Evolutionary conservation across 305 asterid genomes (phyloP).

Genomic region (Fraxinus ornus): DNA sequence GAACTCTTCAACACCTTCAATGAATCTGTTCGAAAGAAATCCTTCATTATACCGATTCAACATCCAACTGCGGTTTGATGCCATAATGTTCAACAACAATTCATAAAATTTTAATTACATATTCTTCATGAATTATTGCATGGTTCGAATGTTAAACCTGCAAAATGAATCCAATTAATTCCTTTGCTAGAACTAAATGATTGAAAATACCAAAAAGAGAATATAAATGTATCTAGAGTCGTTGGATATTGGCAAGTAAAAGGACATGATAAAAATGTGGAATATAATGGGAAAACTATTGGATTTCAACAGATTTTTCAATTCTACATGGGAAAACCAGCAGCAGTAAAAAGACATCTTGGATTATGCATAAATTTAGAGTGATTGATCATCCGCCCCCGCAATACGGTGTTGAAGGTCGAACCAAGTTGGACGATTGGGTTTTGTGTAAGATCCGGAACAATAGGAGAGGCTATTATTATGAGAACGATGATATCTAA

Average conservation of each 20-base stretch:
- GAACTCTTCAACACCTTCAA: not conserved
- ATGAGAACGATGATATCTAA: not conserved
- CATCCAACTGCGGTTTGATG: not conserved
- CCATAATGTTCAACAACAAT: not conserved
- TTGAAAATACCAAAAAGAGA: not conserved
- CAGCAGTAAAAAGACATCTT: not conserved
- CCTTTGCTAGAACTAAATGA: not conserved
- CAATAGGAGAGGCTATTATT: not conserved
- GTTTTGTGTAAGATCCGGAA: not conserved
- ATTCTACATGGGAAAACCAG: slow-evolving; percentile 15
- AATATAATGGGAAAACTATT: not conserved
- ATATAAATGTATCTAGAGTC: slow-evolving; percentile 1
- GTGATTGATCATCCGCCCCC: not conserved
- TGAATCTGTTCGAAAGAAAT: not conserved
- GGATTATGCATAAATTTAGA: slow-evolving; percentile 15
- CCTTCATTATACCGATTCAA: not conserved
- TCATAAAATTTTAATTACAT: not conserved
- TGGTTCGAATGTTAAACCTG: not conserved
- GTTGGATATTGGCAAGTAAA: not conserved
- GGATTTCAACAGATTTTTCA: slow-evolving; percentile 15
- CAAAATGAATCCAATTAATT: not conserved
- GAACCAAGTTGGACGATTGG: slow-evolving; percentile 16
- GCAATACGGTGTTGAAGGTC: not conserved
- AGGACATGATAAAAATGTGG: not conserved
- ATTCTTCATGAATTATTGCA: not conserved